Evolutionary conservation across 371 early-diverging fungal species (phyloP).

Genomic region (Mucor piriformis): DNA sequence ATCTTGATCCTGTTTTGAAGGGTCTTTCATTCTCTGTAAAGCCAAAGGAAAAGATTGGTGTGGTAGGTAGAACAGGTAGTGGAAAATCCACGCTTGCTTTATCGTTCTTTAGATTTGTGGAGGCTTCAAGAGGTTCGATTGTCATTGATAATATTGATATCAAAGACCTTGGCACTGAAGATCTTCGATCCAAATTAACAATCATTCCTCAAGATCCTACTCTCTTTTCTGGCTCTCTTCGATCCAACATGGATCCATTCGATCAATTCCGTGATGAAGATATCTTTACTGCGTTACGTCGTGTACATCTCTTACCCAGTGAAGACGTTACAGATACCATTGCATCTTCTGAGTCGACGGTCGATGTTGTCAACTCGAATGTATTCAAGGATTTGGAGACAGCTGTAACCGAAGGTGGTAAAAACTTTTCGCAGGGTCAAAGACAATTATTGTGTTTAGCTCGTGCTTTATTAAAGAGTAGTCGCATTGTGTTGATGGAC

Average conservation of each 20-base stretch:
- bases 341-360: background rate
- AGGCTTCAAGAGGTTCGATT: conserved; percentile 69
- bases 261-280: conserved; percentile 60
- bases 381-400: conserved; percentile 39
- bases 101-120: conserved; percentile 78
- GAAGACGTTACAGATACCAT: background rate
- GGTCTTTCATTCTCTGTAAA: conserved; percentile 55
- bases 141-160: conserved; percentile 79
- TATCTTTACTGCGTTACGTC: conserved; percentile 68
- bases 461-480: conserved; percentile 68
- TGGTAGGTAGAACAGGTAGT: conserved; percentile 74
- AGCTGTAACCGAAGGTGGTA: conserved; percentile 67
- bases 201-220: conserved; percentile 82
- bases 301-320: conserved; percentile 54
- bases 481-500: conserved; percentile 52
- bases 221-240: conserved; percentile 67
- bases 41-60: conserved; percentile 62
- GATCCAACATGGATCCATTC: conserved; percentile 73
- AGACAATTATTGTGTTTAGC: conserved; percentile 83
- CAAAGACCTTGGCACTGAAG: conserved; percentile 67
- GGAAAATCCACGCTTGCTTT: conserved; percentile 79
- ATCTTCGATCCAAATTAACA: conserved; percentile 69
- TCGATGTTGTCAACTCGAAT: conserved; percentile 42
- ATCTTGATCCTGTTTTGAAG: conserved; percentile 62
- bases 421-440: conserved; percentile 84